phyloP scores from a whole-genome alignment of 2,329 filamentous ascomycete species.

The Rutstroemia sp. region DNA sequence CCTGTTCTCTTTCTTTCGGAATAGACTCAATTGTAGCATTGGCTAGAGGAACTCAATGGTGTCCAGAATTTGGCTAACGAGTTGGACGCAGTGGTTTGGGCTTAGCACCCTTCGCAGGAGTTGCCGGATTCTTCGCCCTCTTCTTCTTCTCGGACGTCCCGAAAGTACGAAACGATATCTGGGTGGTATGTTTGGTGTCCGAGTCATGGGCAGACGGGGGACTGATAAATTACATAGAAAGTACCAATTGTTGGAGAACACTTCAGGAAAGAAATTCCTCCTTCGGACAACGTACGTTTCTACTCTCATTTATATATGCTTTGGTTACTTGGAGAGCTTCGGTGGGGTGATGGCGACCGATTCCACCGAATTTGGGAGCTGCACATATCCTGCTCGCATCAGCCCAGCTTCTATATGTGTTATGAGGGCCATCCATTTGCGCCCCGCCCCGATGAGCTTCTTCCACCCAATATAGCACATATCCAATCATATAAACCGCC shows the following conservation, averaged over 20 bases:
- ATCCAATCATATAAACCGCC: neutral
- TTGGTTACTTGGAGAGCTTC: neutral
- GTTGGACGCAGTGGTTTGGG: slow-evolving; percentile 40
- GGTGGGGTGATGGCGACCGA: no score
- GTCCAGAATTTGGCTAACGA: slow-evolving; percentile 1
- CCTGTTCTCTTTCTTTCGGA: neutral
- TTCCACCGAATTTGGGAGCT: neutral
- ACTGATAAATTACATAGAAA: slow-evolving; percentile 35
- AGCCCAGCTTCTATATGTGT: no score
- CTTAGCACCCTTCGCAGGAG: slow-evolving; percentile 47
- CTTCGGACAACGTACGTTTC: slow-evolving; percentile 54
- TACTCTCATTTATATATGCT: neutral
- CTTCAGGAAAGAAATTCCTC: slow-evolving; percentile 47
- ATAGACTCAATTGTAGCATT: no score
- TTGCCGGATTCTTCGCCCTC: slow-evolving; percentile 45
- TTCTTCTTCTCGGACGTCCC: slow-evolving; percentile 59
- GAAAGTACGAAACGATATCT: slow-evolving; percentile 50
- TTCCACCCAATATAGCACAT: no score
- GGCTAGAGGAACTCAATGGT: neutral
- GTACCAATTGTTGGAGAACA: slow-evolving; percentile 44
- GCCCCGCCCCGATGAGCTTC: no score
- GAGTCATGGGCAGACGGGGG: neutral
- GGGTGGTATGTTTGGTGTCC: slow-evolving; percentile 38
- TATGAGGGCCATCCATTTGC: no score
- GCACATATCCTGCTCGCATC: neutral